A percentile compares a stretch with the other conserved stretches of the same genome.
Conservation (phyloP, 1,284 basidiomycete species). For the Moesziomyces antarcticus region DNA sequence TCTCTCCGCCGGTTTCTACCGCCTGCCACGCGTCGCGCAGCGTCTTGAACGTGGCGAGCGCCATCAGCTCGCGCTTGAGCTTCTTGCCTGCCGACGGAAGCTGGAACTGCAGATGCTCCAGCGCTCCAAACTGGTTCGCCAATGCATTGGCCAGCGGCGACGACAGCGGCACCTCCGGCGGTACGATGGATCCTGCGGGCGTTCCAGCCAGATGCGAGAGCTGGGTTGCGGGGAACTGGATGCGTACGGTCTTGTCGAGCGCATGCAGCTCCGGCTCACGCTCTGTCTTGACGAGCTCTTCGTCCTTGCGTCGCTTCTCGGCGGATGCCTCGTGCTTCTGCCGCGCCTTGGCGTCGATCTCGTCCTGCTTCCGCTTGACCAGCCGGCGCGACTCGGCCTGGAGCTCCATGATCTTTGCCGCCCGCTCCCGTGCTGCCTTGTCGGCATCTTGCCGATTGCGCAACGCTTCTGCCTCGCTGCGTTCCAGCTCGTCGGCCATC, state of each 20-base stretch:
- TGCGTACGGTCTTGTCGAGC: slow-evolving; percentile 48
- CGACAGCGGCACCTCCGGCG: slow-evolving; percentile 13
- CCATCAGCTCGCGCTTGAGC: slow-evolving; percentile 49
- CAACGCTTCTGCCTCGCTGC: slow-evolving; percentile 78
- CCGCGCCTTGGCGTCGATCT: slow-evolving; percentile 34
- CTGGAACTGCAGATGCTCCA: slow-evolving; percentile 44
- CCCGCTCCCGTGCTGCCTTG: slow-evolving; percentile 12
- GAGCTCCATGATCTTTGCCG: slow-evolving; percentile 27
- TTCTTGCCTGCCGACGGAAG: slow-evolving; percentile 38
- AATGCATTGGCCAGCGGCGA: slow-evolving; percentile 48
- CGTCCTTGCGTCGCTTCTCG: slow-evolving; percentile 13
- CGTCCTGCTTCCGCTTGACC: slow-evolving; percentile 37
- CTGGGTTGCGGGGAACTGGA: slow-evolving; percentile 58
- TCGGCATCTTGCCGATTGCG: slow-evolving; percentile 73
- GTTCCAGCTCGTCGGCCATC: slow-evolving; percentile 84
- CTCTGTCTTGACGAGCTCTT: slow-evolving; percentile 25
- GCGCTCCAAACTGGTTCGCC: slow-evolving; percentile 41
- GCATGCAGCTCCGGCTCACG: slow-evolving; percentile 43
- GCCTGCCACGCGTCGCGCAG: slow-evolving; percentile 55
- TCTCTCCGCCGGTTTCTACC: slow-evolving; percentile 48
- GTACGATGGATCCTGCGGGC: neutral
- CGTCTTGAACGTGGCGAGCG: slow-evolving; percentile 48
- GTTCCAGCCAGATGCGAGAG: slow-evolving; percentile 24
- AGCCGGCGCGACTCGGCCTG: slow-evolving; percentile 44
- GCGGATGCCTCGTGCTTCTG: slow-evolving; percentile 10